Percentiles rank a stretch among this genome's conserved stretches.
Conservation (phyloP, 441 rosid species). For the Aleurites moluccanus region DNA sequence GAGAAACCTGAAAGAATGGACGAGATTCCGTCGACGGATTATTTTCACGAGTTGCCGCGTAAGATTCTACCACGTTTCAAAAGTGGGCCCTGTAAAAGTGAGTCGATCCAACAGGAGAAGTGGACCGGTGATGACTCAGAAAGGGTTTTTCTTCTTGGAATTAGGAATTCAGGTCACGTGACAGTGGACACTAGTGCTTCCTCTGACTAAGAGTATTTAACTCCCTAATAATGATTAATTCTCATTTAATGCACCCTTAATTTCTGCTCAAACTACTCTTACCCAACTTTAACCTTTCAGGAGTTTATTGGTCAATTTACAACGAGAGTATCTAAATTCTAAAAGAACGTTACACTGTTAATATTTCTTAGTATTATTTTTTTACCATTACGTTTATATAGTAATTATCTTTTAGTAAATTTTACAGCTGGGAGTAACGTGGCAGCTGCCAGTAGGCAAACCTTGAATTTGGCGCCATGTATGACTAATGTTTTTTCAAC, state of each 20-base stretch:
- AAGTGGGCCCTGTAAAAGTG: slow-evolving; percentile 16
- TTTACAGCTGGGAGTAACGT: slow-evolving; percentile 43
- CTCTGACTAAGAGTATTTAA: slow-evolving; percentile 47
- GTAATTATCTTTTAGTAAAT: too few species aligned
- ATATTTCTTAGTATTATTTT: not conserved
- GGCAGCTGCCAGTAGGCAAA: slow-evolving; percentile 36
- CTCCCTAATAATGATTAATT: slow-evolving; percentile 16
- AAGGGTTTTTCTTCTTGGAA: slow-evolving; percentile 36
- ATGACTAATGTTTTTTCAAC: not conserved
- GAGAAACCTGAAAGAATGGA: not conserved
- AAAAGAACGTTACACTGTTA: slow-evolving; percentile 36
- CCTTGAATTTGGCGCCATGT: slow-evolving; percentile 39
- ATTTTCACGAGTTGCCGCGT: slow-evolving; percentile 45
- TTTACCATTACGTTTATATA: slow-evolving; percentile 16
- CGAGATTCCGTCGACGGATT: not conserved
- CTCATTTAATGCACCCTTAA: slow-evolving; percentile 19
- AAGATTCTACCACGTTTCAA: slow-evolving; percentile 45
- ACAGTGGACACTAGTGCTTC: slow-evolving; percentile 35
- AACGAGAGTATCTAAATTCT: not conserved
- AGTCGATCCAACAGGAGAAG: slow-evolving; percentile 35
- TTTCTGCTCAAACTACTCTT: slow-evolving; percentile 17
- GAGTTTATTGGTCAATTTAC: slow-evolving; percentile 33
- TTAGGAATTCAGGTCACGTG: slow-evolving; percentile 70
- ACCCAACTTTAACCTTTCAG: too few species aligned
- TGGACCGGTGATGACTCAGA: slow-evolving; percentile 46